Evolutionary conservation across 352 stramenopile genomes (phyloP).

Genomic region (Halophytophthora batemanensis): DNA sequence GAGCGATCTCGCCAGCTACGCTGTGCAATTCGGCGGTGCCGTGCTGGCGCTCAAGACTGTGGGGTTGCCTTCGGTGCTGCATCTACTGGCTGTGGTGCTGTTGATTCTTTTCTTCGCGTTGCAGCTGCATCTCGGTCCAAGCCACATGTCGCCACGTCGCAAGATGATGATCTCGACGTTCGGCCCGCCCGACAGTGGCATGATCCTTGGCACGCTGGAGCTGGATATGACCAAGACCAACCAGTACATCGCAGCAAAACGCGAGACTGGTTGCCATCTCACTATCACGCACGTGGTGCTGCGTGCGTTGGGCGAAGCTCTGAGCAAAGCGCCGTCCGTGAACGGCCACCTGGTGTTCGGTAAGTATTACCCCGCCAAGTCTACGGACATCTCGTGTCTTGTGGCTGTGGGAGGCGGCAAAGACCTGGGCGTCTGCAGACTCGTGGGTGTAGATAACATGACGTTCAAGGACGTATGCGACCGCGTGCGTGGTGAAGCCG

Average conservation of each 20-base stretch:
- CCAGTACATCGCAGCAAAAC: conserved; percentile 58
- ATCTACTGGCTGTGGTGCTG: conserved; percentile 38
- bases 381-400: conserved; percentile 63
- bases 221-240: conserved; percentile 64
- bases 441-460: conserved; percentile 53
- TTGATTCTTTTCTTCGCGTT: conserved; percentile 52
- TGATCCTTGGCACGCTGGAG: conserved; percentile 69
- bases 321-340: conserved; percentile 50
- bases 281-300: conserved; percentile 73
- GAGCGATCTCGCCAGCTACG: conserved; percentile 39
- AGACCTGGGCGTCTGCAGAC: conserved; percentile 52
- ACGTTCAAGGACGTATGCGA: conserved; percentile 45
- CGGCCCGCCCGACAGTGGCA: conserved; percentile 47
- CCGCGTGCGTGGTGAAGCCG: conserved; percentile 42
- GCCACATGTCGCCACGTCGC: conserved; percentile 48
- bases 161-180: conserved; percentile 78
- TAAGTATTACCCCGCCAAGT: conserved; percentile 62
- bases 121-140: conserved; percentile 56
- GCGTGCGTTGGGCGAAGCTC: conserved; percentile 44
- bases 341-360: conserved; percentile 76
- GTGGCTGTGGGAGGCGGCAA: conserved; percentile 57
- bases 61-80: conserved; percentile 37
- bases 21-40: conserved; percentile 48
- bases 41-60: conserved; percentile 46
- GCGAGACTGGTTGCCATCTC: conserved; percentile 44